Base-by-base conservation (phyloP, 2,329 filamentous ascomycete genomes). In the Pseudonectria buxi region DNA sequence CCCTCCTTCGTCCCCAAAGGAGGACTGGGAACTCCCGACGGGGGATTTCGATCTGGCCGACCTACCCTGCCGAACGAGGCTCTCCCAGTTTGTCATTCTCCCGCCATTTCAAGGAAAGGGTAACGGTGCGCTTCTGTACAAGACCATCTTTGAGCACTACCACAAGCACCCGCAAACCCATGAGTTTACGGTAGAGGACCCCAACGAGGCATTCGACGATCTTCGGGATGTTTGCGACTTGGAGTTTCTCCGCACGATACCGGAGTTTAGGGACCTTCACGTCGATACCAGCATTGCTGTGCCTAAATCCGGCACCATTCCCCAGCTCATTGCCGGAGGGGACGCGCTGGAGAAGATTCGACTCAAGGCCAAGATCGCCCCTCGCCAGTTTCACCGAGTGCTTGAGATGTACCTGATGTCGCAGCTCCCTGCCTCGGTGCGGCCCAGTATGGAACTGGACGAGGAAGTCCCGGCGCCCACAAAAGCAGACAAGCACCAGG, bases 151-250 rank as follows among this genome's bases (percentile, higher is more conserved):
- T 54, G 64, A 73, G 7, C 65, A 79, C 47, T 83, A 86, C 45
- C 71, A 83, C 39, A 69, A 76, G 24, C 75, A 83, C 37, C 59
- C 74, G 0, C 79, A 81, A 41, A 83, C 88, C 7, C 71, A 78
- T 36, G 90, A 96, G 56, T 75, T 98, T 51, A 94, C 89, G 0
- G 81, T 98, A 6, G 92, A 98, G 63, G 90, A 96, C 43, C 94
- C 92, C 0, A 96, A 86, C 53, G 85, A 90, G 55, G 78, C 74
- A 1, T 94, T 94, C 49, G 85, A 92, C 53, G 78, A 86, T 40
- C 68, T 94, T 50, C 76, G 86, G 46, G 86, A 92, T 54, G 67
- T 82, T 33, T 81, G 78, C 49, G 86, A 94, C 51, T 65, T 90
- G 24, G 64, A 68, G 4, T 79, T 78, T 46, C 67, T 92, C 4